Conservation (phyloP, 2,329 filamentous ascomycete species). For the Elsinoe australis region DNA sequence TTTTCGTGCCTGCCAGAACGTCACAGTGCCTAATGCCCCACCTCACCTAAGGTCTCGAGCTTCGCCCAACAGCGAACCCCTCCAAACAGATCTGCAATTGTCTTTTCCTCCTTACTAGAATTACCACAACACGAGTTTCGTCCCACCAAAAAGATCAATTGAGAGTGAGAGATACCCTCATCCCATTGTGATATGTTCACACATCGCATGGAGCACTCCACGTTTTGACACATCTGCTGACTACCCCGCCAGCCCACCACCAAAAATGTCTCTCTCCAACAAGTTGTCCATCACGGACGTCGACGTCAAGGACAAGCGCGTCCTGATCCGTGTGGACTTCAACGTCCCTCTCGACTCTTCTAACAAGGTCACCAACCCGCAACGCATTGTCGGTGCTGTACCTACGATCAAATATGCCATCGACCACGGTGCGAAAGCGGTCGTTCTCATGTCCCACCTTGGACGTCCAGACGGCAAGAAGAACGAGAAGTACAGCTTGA, state of each 20-base stretch:
- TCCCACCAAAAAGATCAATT: not conserved
- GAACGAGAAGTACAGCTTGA: conserved; percentile 89
- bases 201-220: not conserved
- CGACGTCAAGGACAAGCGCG: conserved; percentile 96
- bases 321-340: conserved; percentile 98
- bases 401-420: conserved; percentile 37
- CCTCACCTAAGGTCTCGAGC: conserved; percentile 1
- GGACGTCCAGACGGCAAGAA: conserved; percentile 85
- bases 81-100: conserved; percentile 12
- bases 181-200: not conserved
- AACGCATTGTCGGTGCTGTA: conserved; percentile 88
- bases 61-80: conserved; percentile 17
- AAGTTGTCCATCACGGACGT: conserved; percentile 96
- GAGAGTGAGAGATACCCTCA: not conserved
- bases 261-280: conserved; percentile 92
- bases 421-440: conserved; percentile 48
- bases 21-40: conserved; percentile 1
- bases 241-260: conserved; percentile 27
- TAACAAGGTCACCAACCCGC: conserved; percentile 88
- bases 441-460: conserved; percentile 97
- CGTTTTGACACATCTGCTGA: not conserved
- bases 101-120: not conserved
- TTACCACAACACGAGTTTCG: not conserved
- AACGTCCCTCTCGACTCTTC: conserved; percentile 92
- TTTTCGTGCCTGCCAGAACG: conserved; percentile 1